phyloP scores from a whole-genome alignment of 2,329 filamentous ascomycete species.

The Aaosphaeria arxii region DNA sequence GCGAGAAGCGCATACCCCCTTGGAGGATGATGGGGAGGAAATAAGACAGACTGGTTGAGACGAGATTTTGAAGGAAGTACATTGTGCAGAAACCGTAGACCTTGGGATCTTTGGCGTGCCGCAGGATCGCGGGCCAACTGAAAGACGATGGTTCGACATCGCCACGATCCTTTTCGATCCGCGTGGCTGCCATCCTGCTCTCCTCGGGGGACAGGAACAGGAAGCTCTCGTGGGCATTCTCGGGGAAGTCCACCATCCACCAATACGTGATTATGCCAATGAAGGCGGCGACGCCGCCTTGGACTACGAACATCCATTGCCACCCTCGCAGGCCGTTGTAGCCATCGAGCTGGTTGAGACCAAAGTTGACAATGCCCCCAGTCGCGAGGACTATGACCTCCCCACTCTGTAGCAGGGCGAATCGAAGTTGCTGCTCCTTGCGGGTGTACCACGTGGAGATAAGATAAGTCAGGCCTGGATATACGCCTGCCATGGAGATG shows the following conservation, averaged over 20 bases:
- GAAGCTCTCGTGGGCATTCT: conserved; percentile 56
- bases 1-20: conserved; percentile 44
- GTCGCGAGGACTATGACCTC: conserved; percentile 65
- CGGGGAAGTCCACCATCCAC: conserved; percentile 71
- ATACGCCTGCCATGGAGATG: conserved; percentile 55
- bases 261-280: conserved; percentile 62
- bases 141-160: conserved; percentile 59
- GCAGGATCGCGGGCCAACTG: conserved; percentile 52
- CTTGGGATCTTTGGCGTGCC: conserved; percentile 59
- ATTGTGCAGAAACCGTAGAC: conserved; percentile 63
- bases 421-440: conserved; percentile 63
- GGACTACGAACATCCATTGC: conserved; percentile 69
- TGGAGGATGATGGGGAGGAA: conserved; percentile 62
- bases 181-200: conserved; percentile 52
- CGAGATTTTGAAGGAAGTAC: conserved; percentile 66
- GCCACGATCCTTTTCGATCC: conserved; percentile 60
- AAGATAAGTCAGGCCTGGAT: conserved; percentile 48
- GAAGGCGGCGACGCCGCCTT: conserved; percentile 58
- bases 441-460: conserved; percentile 64
- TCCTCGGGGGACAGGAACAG: conserved; percentile 58
- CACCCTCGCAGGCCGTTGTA: conserved; percentile 57
- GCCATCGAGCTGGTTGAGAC: conserved; percentile 62
- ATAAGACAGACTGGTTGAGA: conserved; percentile 63
- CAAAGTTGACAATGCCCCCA: conserved; percentile 66
- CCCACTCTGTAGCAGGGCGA: conserved; percentile 62